These are phyloP conservation scores for Russula virescens DNA, from an alignment of 768 basidiomycete species.

Conservation along the genomic window DNA sequence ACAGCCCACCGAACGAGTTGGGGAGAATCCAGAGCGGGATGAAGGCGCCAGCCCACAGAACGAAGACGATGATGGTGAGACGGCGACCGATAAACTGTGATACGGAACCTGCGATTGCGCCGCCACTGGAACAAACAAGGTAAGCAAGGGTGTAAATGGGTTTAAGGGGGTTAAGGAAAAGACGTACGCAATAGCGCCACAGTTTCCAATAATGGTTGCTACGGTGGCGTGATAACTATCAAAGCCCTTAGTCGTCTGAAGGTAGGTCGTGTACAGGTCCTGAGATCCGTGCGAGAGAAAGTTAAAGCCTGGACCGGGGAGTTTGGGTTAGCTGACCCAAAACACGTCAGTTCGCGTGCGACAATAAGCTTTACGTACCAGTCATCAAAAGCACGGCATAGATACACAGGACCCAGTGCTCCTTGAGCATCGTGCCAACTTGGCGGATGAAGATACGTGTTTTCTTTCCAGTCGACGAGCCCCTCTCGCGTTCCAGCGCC, in stretches of 20 bases:
- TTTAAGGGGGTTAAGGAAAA: not conserved
- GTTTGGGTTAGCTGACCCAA: not conserved
- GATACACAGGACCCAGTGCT: slow-evolving; percentile 78
- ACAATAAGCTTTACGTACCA: slow-evolving; percentile 27
- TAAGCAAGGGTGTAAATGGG: slow-evolving; percentile 16
- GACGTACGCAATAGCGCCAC: slow-evolving; percentile 30
- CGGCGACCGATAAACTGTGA: slow-evolving; percentile 43
- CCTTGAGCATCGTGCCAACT: slow-evolving; percentile 67
- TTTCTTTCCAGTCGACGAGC: slow-evolving; percentile 41
- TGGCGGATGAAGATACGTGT: slow-evolving; percentile 69
- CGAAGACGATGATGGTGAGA: slow-evolving; percentile 38
- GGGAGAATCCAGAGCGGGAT: slow-evolving; percentile 45
- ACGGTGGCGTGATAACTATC: slow-evolving; percentile 32
- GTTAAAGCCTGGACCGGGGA: slow-evolving; percentile 37
- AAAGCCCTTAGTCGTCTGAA: slow-evolving; percentile 34
- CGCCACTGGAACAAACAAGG: slow-evolving; percentile 28
- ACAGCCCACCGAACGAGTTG: slow-evolving; percentile 34
- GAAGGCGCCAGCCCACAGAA: slow-evolving; percentile 31
- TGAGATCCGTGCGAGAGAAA: slow-evolving; percentile 50
- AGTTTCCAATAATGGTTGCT: slow-evolving; percentile 42
- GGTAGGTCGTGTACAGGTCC: slow-evolving; percentile 39
- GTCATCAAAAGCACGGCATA: slow-evolving; percentile 87
- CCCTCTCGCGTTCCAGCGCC: slow-evolving; percentile 42
- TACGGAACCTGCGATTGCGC: slow-evolving; percentile 35
- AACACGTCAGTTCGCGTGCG: not conserved